phyloP scores from a whole-genome alignment of 768 basidiomycete genomes.

The Hygrocybe coccinea region DNA sequence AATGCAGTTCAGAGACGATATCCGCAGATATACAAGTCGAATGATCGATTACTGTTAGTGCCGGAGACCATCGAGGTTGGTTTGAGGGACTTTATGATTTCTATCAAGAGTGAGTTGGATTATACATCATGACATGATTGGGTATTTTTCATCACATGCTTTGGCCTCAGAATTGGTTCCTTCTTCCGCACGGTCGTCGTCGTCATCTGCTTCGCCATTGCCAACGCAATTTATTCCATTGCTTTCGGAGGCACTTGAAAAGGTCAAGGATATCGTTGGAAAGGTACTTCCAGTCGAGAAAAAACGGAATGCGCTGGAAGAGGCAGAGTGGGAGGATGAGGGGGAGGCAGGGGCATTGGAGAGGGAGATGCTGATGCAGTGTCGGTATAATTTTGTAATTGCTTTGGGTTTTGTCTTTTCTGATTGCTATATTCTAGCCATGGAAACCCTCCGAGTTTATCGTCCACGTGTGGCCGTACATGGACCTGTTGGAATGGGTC shows the following conservation, averaged over 20 bases:
- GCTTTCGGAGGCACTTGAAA: conserved; percentile 61
- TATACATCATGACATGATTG: conserved; percentile 4
- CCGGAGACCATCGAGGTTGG: conserved; percentile 82
- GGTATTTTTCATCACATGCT: neutral
- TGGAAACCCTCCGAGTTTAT: conserved; percentile 88
- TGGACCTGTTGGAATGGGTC: conserved; percentile 85
- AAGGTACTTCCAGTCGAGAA: conserved; percentile 77
- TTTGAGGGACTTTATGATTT: conserved; percentile 93
- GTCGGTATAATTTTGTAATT: conserved; percentile 39
- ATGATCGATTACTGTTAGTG: conserved; percentile 76
- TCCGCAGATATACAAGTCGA: conserved; percentile 94
- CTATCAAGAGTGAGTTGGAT: conserved; percentile 78
- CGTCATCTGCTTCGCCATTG: conserved; percentile 79
- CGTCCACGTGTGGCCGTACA: conserved; percentile 82
- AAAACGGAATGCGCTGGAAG: conserved; percentile 80
- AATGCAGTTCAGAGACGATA: conserved; percentile 95
- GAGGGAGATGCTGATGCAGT: conserved; percentile 82
- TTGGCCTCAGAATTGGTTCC: conserved; percentile 74
- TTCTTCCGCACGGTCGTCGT: conserved; percentile 86
- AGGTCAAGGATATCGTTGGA: conserved; percentile 65
- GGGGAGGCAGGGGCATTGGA: conserved; percentile 81
- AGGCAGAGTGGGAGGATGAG: conserved; percentile 87
- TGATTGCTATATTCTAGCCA: conserved; percentile 48
- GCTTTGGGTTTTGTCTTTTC: neutral
- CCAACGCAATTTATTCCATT: conserved; percentile 82